Conservation (phyloP, 2,329 filamentous ascomycete species). For the Dendrostoma leiphaemia region DNA sequence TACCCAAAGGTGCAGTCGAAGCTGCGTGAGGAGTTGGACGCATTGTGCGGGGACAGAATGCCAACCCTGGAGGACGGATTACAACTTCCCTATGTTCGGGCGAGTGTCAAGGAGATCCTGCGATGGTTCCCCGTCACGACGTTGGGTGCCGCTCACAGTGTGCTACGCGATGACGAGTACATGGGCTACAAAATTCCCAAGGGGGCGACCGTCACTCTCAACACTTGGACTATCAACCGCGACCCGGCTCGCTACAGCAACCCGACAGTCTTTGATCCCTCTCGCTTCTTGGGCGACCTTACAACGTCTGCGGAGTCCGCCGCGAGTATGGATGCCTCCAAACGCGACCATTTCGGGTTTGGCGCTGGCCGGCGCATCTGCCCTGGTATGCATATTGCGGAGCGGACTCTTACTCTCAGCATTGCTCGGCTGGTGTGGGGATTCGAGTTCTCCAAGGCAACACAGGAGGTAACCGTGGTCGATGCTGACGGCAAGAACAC, state of each 20-base stretch:
- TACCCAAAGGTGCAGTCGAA: slow-evolving; percentile 33
- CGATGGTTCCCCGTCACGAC: slow-evolving; percentile 19
- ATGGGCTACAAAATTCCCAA: slow-evolving; percentile 43
- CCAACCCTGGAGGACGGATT: slow-evolving; percentile 29
- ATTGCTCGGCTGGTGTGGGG: neutral
- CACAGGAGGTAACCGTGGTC: neutral
- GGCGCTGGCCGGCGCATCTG: slow-evolving; percentile 44
- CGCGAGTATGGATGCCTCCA: slow-evolving; percentile 25
- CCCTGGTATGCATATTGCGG: slow-evolving; percentile 45
- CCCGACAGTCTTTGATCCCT: slow-evolving; percentile 20
- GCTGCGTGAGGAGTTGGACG: slow-evolving; percentile 41
- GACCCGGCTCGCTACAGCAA: slow-evolving; percentile 22
- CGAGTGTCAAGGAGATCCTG: slow-evolving; percentile 9
- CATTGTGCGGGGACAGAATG: slow-evolving; percentile 32
- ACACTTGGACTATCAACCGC: slow-evolving; percentile 27
- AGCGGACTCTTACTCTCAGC: slow-evolving; percentile 34
- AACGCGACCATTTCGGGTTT: slow-evolving; percentile 41
- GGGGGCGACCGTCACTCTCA: slow-evolving; percentile 37
- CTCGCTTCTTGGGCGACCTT: slow-evolving; percentile 20
- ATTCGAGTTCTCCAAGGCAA: neutral
- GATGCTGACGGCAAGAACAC: neutral
- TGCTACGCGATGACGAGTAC: slow-evolving; percentile 42
- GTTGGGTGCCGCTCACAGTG: slow-evolving; percentile 39
- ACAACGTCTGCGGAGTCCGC: slow-evolving; percentile 22
- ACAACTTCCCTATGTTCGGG: slow-evolving; percentile 22